Evolutionary conservation across 2,329 filamentous ascomycete species (phyloP), one percentile per base, ranked within the genome.

Genomic region (Diplodia scrobiculata): DNA sequence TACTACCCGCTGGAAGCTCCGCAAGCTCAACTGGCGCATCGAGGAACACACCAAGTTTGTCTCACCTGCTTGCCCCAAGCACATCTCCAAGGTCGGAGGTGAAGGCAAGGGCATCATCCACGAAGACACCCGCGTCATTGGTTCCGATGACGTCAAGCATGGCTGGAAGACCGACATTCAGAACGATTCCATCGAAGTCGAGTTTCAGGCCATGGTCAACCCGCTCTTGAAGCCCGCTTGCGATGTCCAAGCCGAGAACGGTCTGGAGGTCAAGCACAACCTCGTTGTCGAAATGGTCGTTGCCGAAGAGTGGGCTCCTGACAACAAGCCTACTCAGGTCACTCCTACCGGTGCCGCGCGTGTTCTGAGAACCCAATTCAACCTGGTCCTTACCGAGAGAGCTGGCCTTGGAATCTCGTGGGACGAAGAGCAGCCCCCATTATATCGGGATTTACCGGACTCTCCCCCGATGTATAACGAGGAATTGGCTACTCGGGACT

Each of bases 241-340:
- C 81, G 91, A 96, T 74, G 84, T 91, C 74, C 89, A 90, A 72
- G 86, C 89, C 65, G 80, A 84, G 60, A 88, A 89, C 72, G 92
- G 92, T 63, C 87, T 92, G 70, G 87, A 90, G 72, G 87, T 97
- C 67, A 87, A 87, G 62, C 94, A 99, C 82, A 88, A 89, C 73
- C 86, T 99, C 52, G 87, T 97, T 73, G 85, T 98, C 66, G 94
- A 99, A 80, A 87, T 98, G 81, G 92, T 98, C 59, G 92, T 99
- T 25, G 91, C 91, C 2, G 92, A 97, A 78, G 94, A 98, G 77
- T 95, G 91, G 81, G 85, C 84, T 19, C 82, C 85, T 2, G 83
- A 86, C 74, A 90, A 89, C 69, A 87, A 89, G 74, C 88, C 87
- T 67, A 89, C 88, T 76, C 82, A 92, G 60, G 85, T 91, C 55